Base-by-base conservation (phyloP, 2,329 filamentous ascomycete genomes). In the Xylaria sp. region DNA sequence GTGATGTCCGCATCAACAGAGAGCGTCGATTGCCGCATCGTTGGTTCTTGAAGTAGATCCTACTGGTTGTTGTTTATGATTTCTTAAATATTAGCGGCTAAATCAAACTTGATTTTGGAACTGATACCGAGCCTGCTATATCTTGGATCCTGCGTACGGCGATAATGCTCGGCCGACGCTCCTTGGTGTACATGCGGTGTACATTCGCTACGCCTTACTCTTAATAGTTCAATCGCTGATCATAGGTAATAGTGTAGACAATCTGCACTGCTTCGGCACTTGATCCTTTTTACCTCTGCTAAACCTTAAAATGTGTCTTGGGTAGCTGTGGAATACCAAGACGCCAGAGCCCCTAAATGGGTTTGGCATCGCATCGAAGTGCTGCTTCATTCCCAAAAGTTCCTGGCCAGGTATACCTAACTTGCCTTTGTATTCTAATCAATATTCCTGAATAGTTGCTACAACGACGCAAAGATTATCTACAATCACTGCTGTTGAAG, bases 101-200 rank as follows among this genome's bases (percentile, higher is more conserved):
- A 50, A 50, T 15, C 1, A 8, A 50, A 30, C 46, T 30, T 50
- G 46, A 50, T 50, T 30, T 30, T 8, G n/a, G 46, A 50, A 50
- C 32, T 57, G 43, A 34, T 34, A 30, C 13, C 41, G 9, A 55
- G 57, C 41, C 34, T 65, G 30, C 39, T 41, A 41, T 58, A 39
- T 52, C 36, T 32, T 41, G 13, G 55, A 55, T 39, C 59, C 48
- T 63, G 60, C 36, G 18, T 59, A 39, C 46, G 23, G 36, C 20
- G 59, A 28, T 53, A 56, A 63, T 55, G 53, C 45, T 63, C 65
- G 55, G 65, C 60, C 65, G 55, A 60, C 60, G 60, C 13, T 59
- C 55, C 41, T 58, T 62, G 59, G n/a, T 41, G n/a, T 53, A 20
- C 50, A 52, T 60, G 30, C 12, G 4, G 48, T 25, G 13, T 39